A percentile compares a stretch with the other conserved stretches of the same genome.
Evolutionary conservation across 2,329 filamentous ascomycete genomes (phyloP).

Genomic region (Myriosclerotinia curreyana): DNA sequence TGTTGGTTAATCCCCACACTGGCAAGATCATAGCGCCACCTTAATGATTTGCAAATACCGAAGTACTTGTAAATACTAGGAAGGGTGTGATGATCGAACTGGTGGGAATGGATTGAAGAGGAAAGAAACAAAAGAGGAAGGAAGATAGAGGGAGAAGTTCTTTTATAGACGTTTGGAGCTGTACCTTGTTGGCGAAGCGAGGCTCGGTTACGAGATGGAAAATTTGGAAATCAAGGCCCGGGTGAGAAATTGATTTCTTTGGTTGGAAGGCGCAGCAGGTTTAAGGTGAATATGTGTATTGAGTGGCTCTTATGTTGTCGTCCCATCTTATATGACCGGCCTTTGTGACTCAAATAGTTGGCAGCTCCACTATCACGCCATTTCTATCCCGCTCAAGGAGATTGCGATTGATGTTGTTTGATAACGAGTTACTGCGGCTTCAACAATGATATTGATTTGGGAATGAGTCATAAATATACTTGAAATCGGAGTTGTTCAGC

Average conservation of each 20-base stretch:
- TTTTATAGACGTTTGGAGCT: background rate
- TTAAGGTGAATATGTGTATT: background rate
- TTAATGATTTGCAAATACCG: background rate
- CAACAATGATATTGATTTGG: too few species aligned
- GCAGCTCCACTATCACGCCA: background rate
- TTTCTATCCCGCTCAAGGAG: too few species aligned
- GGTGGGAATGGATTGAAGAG: constrained; percentile 2
- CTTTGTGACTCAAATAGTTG: background rate
- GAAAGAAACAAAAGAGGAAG: background rate
- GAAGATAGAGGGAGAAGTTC: background rate
- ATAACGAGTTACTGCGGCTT: too few species aligned
- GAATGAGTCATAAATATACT: too few species aligned
- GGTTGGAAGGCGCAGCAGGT: background rate
- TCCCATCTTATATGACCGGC: background rate
- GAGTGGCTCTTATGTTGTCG: background rate
- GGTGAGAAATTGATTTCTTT: background rate
- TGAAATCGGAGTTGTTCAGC: too few species aligned
- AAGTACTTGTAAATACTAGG: background rate
- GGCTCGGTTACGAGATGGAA: background rate
- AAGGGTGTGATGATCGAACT: background rate
- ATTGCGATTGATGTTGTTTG: background rate
- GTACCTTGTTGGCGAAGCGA: background rate
- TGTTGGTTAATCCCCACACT: background rate
- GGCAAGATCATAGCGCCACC: background rate
- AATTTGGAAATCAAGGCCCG: background rate